Conservation (phyloP, 352 stramenopile species). For the Phytophthora macrochlamydospora region DNA sequence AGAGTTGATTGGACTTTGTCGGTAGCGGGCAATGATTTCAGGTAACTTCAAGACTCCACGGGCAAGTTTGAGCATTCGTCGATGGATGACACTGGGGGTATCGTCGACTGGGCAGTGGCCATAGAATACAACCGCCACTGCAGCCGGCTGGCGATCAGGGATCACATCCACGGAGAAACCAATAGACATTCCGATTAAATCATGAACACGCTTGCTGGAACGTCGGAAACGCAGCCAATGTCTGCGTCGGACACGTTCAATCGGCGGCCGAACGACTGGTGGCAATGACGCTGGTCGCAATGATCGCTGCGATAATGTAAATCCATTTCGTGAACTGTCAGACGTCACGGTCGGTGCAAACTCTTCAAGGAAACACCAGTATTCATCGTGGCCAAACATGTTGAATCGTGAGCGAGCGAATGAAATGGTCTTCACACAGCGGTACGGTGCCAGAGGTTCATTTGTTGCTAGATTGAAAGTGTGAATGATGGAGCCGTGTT, state of each 20-base stretch:
- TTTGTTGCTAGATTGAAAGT: constrained; percentile 7
- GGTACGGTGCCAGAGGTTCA: not conserved
- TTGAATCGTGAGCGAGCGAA: constrained; percentile 30
- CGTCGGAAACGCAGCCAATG: constrained; percentile 10
- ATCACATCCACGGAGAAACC: constrained; percentile 23
- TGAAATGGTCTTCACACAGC: constrained; percentile 37
- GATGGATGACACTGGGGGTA: not conserved
- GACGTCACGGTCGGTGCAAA: not conserved
- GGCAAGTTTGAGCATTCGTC: constrained; percentile 16
- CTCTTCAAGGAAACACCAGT: constrained; percentile 38
- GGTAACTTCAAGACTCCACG: constrained; percentile 22
- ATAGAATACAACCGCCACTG: constrained; percentile 24
- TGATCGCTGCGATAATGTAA: constrained; percentile 33
- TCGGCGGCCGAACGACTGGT: constrained; percentile 18
- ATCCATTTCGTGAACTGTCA: constrained; percentile 4
- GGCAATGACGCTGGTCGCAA: constrained; percentile 29
- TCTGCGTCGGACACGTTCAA: constrained; percentile 19
- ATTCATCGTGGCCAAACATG: constrained; percentile 33
- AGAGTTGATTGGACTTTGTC: constrained; percentile 8
- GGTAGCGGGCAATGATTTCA: constrained; percentile 16
- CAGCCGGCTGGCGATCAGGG: constrained; percentile 6
- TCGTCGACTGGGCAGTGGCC: constrained; percentile 1
- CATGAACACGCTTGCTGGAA: constrained; percentile 15
- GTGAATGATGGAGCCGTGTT: constrained; percentile 36
- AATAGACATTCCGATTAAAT: constrained; percentile 17